Evolutionary conservation across 495 filamentous ascomycete genomes (phyloP).

Genomic region (Penicillium maclennaniae): DNA sequence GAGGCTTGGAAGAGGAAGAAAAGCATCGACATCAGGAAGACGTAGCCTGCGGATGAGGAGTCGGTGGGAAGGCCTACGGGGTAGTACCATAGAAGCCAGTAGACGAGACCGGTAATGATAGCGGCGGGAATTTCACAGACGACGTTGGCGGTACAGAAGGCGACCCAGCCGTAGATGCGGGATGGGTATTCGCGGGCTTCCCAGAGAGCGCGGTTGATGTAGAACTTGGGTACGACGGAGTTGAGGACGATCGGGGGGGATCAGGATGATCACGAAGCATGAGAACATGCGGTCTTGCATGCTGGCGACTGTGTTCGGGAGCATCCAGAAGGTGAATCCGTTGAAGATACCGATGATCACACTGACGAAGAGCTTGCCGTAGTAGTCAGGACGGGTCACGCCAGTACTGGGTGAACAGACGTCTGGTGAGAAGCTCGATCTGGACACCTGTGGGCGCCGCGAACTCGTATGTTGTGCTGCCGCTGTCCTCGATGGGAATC

Average conservation of each 20-base stretch:
- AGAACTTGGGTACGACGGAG: conserved; percentile 80
- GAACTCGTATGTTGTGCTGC: conserved; percentile 50
- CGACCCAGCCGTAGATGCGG: conserved; percentile 78
- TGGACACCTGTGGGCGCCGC: conserved; percentile 60
- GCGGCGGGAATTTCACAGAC: conserved; percentile 73
- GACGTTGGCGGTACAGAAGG: conserved; percentile 73
- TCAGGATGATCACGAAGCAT: conserved; percentile 66
- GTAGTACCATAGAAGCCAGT: conserved; percentile 78
- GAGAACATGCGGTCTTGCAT: conserved; percentile 84
- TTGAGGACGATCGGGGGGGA: conserved; percentile 71
- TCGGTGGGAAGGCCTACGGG: conserved; percentile 67
- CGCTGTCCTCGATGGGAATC: conserved; percentile 33
- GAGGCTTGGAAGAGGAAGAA: conserved; percentile 75
- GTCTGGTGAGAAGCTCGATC: conserved; percentile 56
- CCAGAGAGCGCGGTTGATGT: conserved; percentile 70
- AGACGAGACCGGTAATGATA: conserved; percentile 60
- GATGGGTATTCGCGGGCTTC: conserved; percentile 71
- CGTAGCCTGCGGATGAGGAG: conserved; percentile 65
- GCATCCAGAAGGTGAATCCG: conserved; percentile 82
- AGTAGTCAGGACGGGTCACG: conserved; percentile 67
- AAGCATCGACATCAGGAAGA: conserved; percentile 77
- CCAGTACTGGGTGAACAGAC: conserved; percentile 69
- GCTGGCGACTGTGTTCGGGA: conserved; percentile 61
- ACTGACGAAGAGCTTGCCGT: conserved; percentile 67
- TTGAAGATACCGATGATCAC: conserved; percentile 70